phyloP scores from a whole-genome alignment of 2,329 filamentous ascomycete species.

The Sporothrix humicola region DNA sequence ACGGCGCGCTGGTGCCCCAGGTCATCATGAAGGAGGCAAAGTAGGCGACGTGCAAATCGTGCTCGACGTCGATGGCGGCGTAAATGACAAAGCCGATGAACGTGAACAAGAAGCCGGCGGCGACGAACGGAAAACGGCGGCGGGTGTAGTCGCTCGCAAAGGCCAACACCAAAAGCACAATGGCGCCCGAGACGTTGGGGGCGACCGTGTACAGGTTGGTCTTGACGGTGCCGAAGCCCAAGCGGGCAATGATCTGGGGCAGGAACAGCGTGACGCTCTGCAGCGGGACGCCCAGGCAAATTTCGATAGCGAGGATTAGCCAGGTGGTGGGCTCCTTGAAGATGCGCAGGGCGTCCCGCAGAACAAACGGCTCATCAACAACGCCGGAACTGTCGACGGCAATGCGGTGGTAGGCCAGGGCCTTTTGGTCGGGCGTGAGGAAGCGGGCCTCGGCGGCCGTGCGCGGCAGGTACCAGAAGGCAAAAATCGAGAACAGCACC shows the following conservation, averaged over 20 bases:
- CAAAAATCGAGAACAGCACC: conserved; percentile 66
- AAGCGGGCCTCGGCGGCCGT: conserved; percentile 67
- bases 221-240: conserved; percentile 49
- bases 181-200: conserved; percentile 75
- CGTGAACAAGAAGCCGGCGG: conserved; percentile 73
- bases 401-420: conserved; percentile 73
- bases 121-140: conserved; percentile 76
- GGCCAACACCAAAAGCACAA: conserved; percentile 73
- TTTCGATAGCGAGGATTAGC: conserved; percentile 59
- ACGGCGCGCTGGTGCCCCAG: conserved; percentile 77
- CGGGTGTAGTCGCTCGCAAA: conserved; percentile 71
- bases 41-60: conserved; percentile 70
- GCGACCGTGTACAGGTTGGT: conserved; percentile 85
- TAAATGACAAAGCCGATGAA: conserved; percentile 82
- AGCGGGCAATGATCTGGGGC: conserved; percentile 39
- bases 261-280: conserved; percentile 53
- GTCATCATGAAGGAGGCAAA: conserved; percentile 83
- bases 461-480: conserved; percentile 70
- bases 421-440: conserved; percentile 68
- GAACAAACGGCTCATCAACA: conserved; percentile 59
- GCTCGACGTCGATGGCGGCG: conserved; percentile 64
- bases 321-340: conserved; percentile 58
- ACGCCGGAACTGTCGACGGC: conserved; percentile 73
- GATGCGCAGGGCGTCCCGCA: conserved; percentile 58
- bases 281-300: conserved; percentile 65